Evolutionary conservation across 176 grass and related monocot genomes (phyloP).

Genomic region (Oryza glumipatula): DNA sequence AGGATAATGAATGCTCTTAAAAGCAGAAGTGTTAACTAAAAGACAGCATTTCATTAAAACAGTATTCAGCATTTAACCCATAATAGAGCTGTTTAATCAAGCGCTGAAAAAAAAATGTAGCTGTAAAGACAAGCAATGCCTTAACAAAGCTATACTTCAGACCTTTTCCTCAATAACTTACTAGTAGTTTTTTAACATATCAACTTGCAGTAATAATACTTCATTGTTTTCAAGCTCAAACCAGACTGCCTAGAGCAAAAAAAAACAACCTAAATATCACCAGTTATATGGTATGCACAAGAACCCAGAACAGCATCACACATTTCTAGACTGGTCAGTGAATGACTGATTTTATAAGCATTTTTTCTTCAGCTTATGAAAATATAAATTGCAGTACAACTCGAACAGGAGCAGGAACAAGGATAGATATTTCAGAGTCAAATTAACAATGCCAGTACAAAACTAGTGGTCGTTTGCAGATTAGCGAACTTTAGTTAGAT

Average conservation of each 20-base stretch:
- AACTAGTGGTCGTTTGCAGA: not conserved
- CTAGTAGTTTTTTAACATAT: not conserved
- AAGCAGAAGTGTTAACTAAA: not conserved
- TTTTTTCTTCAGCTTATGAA: conserved; percentile 13
- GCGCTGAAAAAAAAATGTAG: not conserved
- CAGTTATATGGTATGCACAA: not conserved
- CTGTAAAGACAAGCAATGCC: not conserved
- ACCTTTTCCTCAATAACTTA: not conserved
- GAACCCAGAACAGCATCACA: not conserved
- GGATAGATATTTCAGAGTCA: not conserved
- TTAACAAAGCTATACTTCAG: conserved; percentile 8
- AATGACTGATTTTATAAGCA: not conserved
- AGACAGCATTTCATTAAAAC: not conserved
- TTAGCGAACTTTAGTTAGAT: conserved; percentile 15
- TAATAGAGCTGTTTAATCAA: conserved; percentile 2
- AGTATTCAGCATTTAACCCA: not conserved
- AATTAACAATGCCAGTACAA: not conserved
- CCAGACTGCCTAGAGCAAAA: not conserved
- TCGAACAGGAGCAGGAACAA: not conserved
- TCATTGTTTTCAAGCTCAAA: not conserved
- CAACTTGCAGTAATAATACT: not conserved
- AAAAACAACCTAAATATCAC: not conserved
- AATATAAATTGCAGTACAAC: conserved; percentile 17
- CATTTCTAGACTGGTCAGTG: not conserved
- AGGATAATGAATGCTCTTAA: not conserved